Conservation (phyloP, 176 grass and related monocot genomes). For the Avena insularis region DNA sequence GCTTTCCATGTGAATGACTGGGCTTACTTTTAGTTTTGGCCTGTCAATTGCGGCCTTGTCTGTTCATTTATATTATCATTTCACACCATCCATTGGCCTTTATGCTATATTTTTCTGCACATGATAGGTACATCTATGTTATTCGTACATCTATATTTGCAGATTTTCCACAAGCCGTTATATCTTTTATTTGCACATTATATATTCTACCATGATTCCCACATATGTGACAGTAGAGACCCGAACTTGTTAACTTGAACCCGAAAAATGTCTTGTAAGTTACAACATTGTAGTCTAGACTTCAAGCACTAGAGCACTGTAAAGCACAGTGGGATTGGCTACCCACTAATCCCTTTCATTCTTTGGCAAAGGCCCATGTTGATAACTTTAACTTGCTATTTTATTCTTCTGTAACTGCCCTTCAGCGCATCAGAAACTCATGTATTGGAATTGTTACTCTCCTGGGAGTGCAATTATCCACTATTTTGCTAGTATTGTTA, state of each 20-base stretch:
- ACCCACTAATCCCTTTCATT: too few relatives aligned
- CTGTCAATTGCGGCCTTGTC: slow-evolving; percentile 12
- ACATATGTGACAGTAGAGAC: background rate
- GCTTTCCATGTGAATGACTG: slow-evolving; percentile 19
- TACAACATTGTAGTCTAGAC: slow-evolving; percentile 13
- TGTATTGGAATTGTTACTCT: slow-evolving; percentile 23
- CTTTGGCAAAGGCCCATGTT: slow-evolving; percentile 20
- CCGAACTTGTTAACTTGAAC: slow-evolving; percentile 8
- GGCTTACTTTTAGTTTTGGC: slow-evolving; percentile 37
- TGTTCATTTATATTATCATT: slow-evolving; percentile 13
- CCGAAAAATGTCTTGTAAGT: slow-evolving; percentile 8
- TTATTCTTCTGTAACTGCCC: slow-evolving; percentile 31
- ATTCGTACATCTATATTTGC: slow-evolving; percentile 19
- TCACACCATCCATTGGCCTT: slow-evolving; percentile 7
- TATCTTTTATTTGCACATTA: background rate
- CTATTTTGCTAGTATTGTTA: slow-evolving; percentile 26
- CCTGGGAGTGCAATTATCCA: slow-evolving; percentile 28
- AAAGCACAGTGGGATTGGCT: slow-evolving; percentile 29
- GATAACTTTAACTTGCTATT: slow-evolving; percentile 31
- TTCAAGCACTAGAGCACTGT: slow-evolving; percentile 16
- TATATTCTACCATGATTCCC: background rate
- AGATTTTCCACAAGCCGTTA: background rate
- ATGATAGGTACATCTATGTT: slow-evolving; percentile 26
- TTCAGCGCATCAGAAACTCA: slow-evolving; percentile 16
- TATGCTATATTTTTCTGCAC: background rate